A percentile compares a stretch with the other conserved stretches of the same genome.
These are phyloP conservation scores for Conoideocrella luteorostrata DNA, from an alignment of 2,329 filamentous ascomycete species.

Conservation along the genomic window DNA sequence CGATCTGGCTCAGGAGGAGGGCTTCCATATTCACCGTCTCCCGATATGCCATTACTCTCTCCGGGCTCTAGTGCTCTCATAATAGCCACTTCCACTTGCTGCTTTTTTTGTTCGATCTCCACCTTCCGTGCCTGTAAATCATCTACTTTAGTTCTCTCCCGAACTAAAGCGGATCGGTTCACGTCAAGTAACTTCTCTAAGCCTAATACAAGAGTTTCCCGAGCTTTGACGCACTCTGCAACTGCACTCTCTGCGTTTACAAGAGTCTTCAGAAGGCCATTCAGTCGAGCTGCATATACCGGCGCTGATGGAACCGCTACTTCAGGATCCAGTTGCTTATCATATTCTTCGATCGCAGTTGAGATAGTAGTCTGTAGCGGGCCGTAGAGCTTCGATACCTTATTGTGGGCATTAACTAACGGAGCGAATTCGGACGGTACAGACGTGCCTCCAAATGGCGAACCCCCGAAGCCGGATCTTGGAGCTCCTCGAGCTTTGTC, in stretches of 20 bases:
- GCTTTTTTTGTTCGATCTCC: slow-evolving; percentile 74
- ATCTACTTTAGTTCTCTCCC: slow-evolving; percentile 61
- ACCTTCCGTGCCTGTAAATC: slow-evolving; percentile 61
- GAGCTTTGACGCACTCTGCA: slow-evolving; percentile 80
- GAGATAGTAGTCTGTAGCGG: slow-evolving; percentile 60
- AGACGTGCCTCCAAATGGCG: slow-evolving; percentile 49
- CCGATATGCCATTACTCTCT: slow-evolving; percentile 42
- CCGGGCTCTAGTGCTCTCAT: slow-evolving; percentile 72
- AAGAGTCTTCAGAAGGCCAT: slow-evolving; percentile 81
- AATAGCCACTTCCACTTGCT: slow-evolving; percentile 84
- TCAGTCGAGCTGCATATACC: slow-evolving; percentile 85
- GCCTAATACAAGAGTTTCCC: slow-evolving; percentile 68
- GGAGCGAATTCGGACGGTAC: slow-evolving; percentile 72
- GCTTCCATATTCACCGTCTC: slow-evolving; percentile 38
- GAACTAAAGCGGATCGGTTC: slow-evolving; percentile 61
- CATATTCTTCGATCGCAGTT: slow-evolving; percentile 73
- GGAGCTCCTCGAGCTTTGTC: slow-evolving; percentile 52
- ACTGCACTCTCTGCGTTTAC: slow-evolving; percentile 85
- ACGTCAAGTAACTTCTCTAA: slow-evolving; percentile 76
- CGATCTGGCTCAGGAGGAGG: slow-evolving; percentile 57
- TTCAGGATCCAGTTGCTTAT: slow-evolving; percentile 70
- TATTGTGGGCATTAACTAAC: slow-evolving; percentile 67
- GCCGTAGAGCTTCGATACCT: slow-evolving; percentile 65
- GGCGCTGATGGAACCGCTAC: slow-evolving; percentile 70
- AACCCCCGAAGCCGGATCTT: slow-evolving; percentile 49